Evolutionary conservation across 768 basidiomycete species (phyloP).

Genomic region (Tricholoma sp.): DNA sequence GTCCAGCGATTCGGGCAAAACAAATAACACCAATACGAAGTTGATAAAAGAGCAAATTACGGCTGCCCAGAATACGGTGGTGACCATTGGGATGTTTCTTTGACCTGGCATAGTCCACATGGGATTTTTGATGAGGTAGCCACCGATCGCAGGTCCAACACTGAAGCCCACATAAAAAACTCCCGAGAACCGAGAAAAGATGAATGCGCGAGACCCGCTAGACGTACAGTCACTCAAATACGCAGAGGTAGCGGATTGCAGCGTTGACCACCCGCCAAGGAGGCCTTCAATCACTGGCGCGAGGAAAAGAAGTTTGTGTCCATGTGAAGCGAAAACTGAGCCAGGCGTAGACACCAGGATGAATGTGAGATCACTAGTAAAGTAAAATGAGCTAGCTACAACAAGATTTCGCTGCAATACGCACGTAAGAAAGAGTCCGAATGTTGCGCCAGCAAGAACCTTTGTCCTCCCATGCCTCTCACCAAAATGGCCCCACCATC

Average conservation of each 20-base stretch:
- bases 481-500: constrained; percentile 85
- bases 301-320: constrained; percentile 71
- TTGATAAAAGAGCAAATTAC: constrained; percentile 40
- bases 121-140: constrained; percentile 41
- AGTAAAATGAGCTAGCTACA: background rate
- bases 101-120: constrained; percentile 14
- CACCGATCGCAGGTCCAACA: constrained; percentile 73
- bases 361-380: constrained; percentile 72
- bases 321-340: constrained; percentile 56
- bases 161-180: constrained; percentile 74
- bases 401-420: constrained; percentile 12
- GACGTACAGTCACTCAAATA: constrained; percentile 85
- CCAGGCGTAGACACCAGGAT: constrained; percentile 73
- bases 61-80: constrained; percentile 45
- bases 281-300: constrained; percentile 81
- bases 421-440: constrained; percentile 48
- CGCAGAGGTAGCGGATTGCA: constrained; percentile 73
- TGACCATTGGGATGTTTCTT: constrained; percentile 27
- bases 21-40: constrained; percentile 60
- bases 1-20: constrained; percentile 62
- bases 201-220: constrained; percentile 70
- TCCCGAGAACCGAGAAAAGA: constrained; percentile 73
- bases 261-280: constrained; percentile 77
- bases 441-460: constrained; percentile 65
- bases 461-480: constrained; percentile 76